Evolutionary conservation across 2,329 filamentous ascomycete genomes (phyloP).

Genomic region (Penicillium sp.): DNA sequence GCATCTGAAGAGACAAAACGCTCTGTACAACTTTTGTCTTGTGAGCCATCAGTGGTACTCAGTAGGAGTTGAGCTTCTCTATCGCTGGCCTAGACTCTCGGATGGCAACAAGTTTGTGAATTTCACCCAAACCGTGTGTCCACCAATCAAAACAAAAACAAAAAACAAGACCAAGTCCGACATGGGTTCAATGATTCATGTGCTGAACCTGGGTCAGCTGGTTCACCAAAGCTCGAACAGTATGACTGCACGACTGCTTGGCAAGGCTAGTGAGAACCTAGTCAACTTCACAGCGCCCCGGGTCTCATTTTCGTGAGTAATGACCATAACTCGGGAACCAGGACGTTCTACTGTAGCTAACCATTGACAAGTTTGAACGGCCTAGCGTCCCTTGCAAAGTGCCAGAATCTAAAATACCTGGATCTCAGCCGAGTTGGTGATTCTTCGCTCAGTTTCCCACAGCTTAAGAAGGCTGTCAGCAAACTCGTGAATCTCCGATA

Average conservation of each 20-base stretch:
- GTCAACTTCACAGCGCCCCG: conserved; percentile 60
- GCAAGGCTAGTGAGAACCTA: conserved; percentile 54
- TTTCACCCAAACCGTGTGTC: conserved; percentile 58
- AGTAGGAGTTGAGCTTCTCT: conserved; percentile 53
- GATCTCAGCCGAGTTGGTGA: conserved; percentile 57
- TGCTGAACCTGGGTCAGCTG: conserved; percentile 55
- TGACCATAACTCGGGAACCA: background rate
- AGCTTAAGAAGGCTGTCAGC: conserved; percentile 54
- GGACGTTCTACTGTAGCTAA: background rate
- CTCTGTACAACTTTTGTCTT: conserved; percentile 54
- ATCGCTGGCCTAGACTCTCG: conserved; percentile 53
- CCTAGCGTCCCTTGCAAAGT: conserved; percentile 59
- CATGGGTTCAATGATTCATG: conserved; percentile 52
- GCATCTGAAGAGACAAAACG: conserved; percentile 36
- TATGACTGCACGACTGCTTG: conserved; percentile 57
- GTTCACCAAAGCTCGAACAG: conserved; percentile 62
- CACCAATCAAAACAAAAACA: conserved; percentile 44
- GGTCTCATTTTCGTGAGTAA: conserved; percentile 55
- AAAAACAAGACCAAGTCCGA: conserved; percentile 48
- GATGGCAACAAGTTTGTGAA: conserved; percentile 52
- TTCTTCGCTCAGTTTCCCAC: conserved; percentile 46
- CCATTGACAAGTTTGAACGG: conserved; percentile 48
- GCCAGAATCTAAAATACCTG: conserved; percentile 49
- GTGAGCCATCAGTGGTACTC: conserved; percentile 60
- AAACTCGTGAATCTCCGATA: conserved; percentile 46